Evolutionary conservation across 2,329 filamentous ascomycete genomes (phyloP), one percentile per base, ranked within the genome.

Genomic region (Cladosporium sp.): DNA sequence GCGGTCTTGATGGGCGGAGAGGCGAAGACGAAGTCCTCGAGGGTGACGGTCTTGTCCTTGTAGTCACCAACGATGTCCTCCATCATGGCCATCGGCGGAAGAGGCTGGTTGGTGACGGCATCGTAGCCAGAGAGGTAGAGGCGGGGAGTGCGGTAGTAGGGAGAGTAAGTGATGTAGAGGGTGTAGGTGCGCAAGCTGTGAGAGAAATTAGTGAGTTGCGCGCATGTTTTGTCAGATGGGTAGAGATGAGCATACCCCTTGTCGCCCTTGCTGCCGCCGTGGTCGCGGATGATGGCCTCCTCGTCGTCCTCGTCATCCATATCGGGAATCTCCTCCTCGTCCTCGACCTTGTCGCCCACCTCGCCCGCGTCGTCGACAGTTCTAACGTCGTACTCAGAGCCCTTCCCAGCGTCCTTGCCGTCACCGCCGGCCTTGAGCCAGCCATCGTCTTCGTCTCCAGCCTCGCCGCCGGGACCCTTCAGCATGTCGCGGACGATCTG

Each of bases 221-320:
- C 46, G 18, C 10, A 21, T 18, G 1, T 28, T 14, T 21, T 10
- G 3, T 50, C 46, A 26, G 21, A 14, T 16, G 28, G 35, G 37
- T 35, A 8, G 11, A 81, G 86, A 76, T 29, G 35, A 59, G n/a
- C 35, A 55, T 75, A 89, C 87, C 84, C 83, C 67, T 83, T 82
- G 4, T 82, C 81, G n/a, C 80, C 81, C 21, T 78, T 79, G 33
- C 80, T 81, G 61, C 77, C 79, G 60, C 80, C 79, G 11, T 87
- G 84, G 72, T 96, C 93, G 14, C 91, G 86, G 74, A 98, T 98
- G 76, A 99, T 98, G 53, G 95, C 95, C 79, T 98, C 93, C 68
- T 96, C 93, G 67, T 91, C 89, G 70, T 98, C 91, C 68, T 92
- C 94, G 69, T 98, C 95, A 76, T 98, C 95, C 93, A 98, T 98